phyloP scores from a whole-genome alignment of 768 basidiomycete species.

The Gautieria morchelliformis region DNA sequence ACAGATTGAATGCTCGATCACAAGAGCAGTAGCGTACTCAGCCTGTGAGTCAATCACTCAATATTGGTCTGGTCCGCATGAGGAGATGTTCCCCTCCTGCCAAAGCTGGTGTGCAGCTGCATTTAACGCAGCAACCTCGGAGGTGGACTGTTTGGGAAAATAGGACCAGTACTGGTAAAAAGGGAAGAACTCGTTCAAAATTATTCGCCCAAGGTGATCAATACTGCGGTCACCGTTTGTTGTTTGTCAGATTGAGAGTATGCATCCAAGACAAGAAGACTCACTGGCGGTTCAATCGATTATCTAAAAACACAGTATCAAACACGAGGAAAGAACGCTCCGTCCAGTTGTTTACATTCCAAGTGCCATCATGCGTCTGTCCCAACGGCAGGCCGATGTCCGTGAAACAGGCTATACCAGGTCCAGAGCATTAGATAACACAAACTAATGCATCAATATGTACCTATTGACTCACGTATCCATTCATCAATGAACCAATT shows the following conservation, averaged over 20 bases:
- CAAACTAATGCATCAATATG: no score
- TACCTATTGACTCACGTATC: background rate
- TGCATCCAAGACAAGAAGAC: background rate
- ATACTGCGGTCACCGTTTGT: no score
- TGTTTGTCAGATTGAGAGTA: no score
- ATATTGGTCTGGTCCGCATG: background rate
- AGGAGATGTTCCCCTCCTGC: background rate
- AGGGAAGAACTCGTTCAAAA: background rate
- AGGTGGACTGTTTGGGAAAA: background rate
- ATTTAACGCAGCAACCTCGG: background rate
- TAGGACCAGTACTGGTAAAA: background rate
- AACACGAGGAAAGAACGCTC: constrained; percentile 14
- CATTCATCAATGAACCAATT: constrained; percentile 13
- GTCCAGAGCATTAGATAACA: no score
- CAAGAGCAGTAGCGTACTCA: background rate
- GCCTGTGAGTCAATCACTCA: background rate
- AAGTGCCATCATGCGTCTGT: no score
- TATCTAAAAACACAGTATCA: constrained; percentile 13
- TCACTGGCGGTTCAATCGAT: constrained; percentile 10
- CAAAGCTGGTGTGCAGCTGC: background rate
- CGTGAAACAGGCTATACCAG: constrained; percentile 8
- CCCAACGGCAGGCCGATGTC: constrained; percentile 11
- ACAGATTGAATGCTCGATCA: no score
- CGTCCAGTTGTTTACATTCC: constrained; percentile 14
- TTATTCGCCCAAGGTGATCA: background rate